A percentile compares a stretch with the other conserved stretches of the same genome.
Conservation (phyloP, 371 early-diverging fungal genomes). For the Zopfochytrium polystomum region DNA sequence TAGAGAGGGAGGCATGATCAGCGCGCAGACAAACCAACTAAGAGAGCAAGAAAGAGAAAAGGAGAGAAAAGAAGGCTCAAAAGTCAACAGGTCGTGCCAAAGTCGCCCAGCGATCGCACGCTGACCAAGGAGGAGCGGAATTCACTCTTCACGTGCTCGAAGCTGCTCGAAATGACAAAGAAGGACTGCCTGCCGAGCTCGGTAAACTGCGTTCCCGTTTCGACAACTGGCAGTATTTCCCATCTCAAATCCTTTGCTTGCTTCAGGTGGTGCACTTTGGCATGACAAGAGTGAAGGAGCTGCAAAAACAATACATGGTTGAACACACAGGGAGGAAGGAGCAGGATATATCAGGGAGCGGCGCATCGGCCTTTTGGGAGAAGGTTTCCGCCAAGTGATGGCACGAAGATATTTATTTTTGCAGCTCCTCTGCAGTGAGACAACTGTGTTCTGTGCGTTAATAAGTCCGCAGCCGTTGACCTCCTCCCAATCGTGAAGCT, state of each 20-base stretch:
- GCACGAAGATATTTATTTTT: too few species aligned
- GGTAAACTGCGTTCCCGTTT: conserved; percentile 26
- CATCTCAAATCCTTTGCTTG: background rate
- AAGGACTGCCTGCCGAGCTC: conserved; percentile 41
- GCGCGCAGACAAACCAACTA: too few species aligned
- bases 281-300: conserved; percentile 44
- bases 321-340: conserved; percentile 33
- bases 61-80: too few species aligned
- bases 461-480: too few species aligned
- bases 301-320: conserved; percentile 33
- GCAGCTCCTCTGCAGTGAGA: too few species aligned
- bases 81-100: too few species aligned
- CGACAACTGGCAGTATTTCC: background rate
- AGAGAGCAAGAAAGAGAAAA: too few species aligned
- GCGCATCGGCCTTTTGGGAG: conserved; percentile 6
- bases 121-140: conserved; percentile 29
- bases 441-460: too few species aligned
- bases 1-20: too few species aligned
- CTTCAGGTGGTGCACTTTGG: conserved; percentile 39
- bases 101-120: conserved; percentile 26
- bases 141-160: conserved; percentile 30
- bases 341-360: conserved; percentile 3
- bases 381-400: too few species aligned
- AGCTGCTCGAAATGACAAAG: conserved; percentile 25
- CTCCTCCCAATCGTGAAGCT: too few species aligned